Percentiles rank a stretch among this genome's conserved stretches.
Conservation (phyloP, 768 basidiomycete genomes). For the Suillus luteus region DNA sequence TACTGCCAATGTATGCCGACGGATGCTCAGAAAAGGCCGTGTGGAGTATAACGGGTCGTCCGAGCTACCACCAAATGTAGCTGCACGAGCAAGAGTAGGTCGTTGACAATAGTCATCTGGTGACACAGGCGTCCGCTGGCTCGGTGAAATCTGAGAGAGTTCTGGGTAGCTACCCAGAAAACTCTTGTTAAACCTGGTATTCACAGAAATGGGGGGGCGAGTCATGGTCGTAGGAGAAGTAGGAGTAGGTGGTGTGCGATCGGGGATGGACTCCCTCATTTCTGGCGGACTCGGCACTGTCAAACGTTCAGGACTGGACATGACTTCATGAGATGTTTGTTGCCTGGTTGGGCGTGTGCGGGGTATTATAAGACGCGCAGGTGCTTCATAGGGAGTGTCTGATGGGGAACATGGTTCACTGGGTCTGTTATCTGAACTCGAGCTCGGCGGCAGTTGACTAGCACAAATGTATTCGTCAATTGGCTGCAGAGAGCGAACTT, state of each 20-base stretch:
- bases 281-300: slow-evolving; percentile 4
- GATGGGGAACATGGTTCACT: slow-evolving; percentile 12
- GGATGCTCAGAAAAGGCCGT: slow-evolving; percentile 7
- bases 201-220: slow-evolving; percentile 9
- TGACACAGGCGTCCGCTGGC: slow-evolving; percentile 12
- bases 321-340: slow-evolving; percentile 1
- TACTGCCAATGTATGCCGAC: slow-evolving; percentile 17
- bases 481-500: neutral
- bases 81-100: slow-evolving; percentile 13
- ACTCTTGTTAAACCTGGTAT: slow-evolving; percentile 1
- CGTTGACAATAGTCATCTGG: slow-evolving; percentile 2
- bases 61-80: slow-evolving; percentile 16
- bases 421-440: neutral
- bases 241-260: slow-evolving; percentile 1
- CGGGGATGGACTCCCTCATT: neutral
- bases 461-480: slow-evolving; percentile 2
- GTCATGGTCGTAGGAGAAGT: neutral
- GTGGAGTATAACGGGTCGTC: slow-evolving; percentile 11
- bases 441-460: slow-evolving; percentile 1
- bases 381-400: slow-evolving; percentile 7
- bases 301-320: slow-evolving; percentile 2
- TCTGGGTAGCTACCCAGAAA: neutral
- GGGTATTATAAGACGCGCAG: slow-evolving; percentile 3
- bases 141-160: neutral
- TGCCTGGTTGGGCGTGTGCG: slow-evolving; percentile 9